Percentiles rank a stretch among this genome's conserved stretches.
Evolutionary conservation across 2,329 filamentous ascomycete genomes (phyloP).

Genomic region (Phaeosphaeriaceae sp.): DNA sequence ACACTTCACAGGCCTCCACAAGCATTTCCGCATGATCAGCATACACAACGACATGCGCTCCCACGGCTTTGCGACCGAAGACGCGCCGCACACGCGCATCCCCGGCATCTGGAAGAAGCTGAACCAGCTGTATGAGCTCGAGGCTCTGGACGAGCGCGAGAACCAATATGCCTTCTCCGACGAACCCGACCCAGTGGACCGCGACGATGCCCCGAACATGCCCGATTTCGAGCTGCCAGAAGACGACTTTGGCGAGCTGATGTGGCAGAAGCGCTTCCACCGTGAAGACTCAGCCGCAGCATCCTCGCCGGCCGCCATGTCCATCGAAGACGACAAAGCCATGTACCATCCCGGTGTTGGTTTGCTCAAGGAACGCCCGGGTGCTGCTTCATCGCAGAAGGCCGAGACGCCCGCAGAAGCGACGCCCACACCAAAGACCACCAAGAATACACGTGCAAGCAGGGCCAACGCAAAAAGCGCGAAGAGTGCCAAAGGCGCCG

Average conservation of each 20-base stretch:
- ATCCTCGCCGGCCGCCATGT: conserved; percentile 41
- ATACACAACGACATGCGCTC: conserved; percentile 47
- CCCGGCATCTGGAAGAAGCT: conserved; percentile 93
- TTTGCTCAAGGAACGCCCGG: conserved; percentile 40
- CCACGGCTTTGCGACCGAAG: conserved; percentile 72
- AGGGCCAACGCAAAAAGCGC: conserved; percentile 30
- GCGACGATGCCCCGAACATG: conserved; percentile 38
- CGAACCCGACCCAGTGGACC: conserved; percentile 60
- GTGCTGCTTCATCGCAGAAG: conserved; percentile 33
- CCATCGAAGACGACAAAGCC: conserved; percentile 40
- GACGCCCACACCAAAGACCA: conserved; percentile 37
- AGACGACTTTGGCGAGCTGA: conserved; percentile 52
- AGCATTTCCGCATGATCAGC: conserved; percentile 61
- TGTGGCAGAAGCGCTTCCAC: conserved; percentile 52
- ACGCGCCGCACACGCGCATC: conserved; percentile 81
- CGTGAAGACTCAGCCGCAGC: conserved; percentile 30
- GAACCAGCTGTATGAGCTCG: conserved; percentile 80
- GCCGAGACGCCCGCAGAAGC: conserved; percentile 39
- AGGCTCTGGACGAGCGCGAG: conserved; percentile 84
- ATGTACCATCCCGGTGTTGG: conserved; percentile 42
- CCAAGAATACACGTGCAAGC: conserved; percentile 36
- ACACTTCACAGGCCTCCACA: conserved; percentile 59
- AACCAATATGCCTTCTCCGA: conserved; percentile 63
- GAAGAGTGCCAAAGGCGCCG: conserved; percentile 30
- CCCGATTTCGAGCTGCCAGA: conserved; percentile 54